A percentile compares a stretch with the other conserved stretches of the same genome.
These are phyloP conservation scores for Phialemoniopsis sp. DNA, from an alignment of 2,329 filamentous ascomycete genomes.

Conservation along the genomic window DNA sequence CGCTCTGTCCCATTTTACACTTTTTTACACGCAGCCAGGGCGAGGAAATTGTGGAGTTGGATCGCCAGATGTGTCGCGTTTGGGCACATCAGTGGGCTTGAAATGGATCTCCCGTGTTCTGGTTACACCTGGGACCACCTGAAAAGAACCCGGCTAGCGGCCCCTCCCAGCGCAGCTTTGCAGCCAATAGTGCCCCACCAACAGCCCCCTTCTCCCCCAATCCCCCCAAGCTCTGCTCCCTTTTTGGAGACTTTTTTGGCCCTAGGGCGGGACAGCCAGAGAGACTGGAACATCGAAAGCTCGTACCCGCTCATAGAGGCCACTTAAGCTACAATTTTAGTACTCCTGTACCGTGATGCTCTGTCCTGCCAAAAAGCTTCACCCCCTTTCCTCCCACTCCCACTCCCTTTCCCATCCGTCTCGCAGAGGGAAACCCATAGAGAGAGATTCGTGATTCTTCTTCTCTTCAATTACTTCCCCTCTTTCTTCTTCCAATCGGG, in stretches of 20 bases:
- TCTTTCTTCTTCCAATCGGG: constrained; percentile 9
- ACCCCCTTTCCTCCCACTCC: constrained; percentile 9
- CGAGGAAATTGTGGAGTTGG: too few relatives aligned
- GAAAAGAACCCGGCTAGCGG: too few relatives aligned
- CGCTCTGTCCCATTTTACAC: too few relatives aligned
- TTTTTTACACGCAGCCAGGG: too few relatives aligned
- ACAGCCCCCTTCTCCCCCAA: background rate
- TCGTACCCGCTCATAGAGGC: too few relatives aligned
- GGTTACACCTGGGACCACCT: too few relatives aligned
- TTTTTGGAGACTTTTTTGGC: background rate
- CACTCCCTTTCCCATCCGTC: constrained; percentile 4
- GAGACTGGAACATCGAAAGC: too few relatives aligned
- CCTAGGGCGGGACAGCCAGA: background rate
- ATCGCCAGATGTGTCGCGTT: background rate
- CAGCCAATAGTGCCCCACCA: background rate
- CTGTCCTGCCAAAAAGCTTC: background rate
- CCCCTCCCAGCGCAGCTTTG: too few relatives aligned
- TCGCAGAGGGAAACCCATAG: constrained; percentile 4
- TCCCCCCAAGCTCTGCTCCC: background rate
- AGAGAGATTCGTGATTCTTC: constrained; percentile 7
- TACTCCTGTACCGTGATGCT: constrained; percentile 1
- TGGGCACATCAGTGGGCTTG: background rate
- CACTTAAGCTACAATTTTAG: constrained; percentile 2
- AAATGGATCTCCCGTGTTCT: background rate
- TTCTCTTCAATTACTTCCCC: constrained; percentile 10